Percentiles rank a stretch among this genome's conserved stretches.
phyloP scores from a whole-genome alignment of 208 protist genomes.

The Wallacemonas sp. region DNA sequence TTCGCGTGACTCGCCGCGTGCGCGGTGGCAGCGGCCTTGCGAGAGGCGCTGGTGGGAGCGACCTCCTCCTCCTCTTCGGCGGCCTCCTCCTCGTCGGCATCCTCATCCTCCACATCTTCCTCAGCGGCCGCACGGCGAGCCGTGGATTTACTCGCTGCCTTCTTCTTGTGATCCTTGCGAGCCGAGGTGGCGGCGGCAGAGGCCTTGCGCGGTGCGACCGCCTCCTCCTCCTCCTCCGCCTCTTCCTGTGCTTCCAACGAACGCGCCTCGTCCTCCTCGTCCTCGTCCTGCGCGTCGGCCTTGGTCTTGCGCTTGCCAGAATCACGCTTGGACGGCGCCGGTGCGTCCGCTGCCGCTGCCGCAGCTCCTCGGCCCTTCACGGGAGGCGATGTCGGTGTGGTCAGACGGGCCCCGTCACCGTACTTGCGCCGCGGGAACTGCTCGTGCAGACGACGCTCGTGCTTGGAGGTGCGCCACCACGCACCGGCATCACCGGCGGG shows the following conservation, averaged over 20 bases:
- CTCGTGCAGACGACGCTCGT: constrained; percentile 67
- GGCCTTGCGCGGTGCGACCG: constrained; percentile 7
- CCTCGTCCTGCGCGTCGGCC: constrained; percentile 5
- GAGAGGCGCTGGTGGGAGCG: neutral
- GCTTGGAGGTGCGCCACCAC: constrained; percentile 72
- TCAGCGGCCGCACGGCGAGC: neutral
- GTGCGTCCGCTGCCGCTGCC: neutral
- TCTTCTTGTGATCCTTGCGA: constrained; percentile 18
- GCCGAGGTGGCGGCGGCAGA: neutral
- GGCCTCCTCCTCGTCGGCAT: constrained; percentile 11
- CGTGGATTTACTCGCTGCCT: neutral
- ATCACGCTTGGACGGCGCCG: constrained; percentile 7
- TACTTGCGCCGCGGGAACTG: constrained; percentile 70
- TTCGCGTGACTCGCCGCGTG: neutral
- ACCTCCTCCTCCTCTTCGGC: constrained; percentile 21
- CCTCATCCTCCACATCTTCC: constrained; percentile 11
- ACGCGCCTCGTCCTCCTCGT: constrained; percentile 25
- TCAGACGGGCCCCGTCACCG: constrained; percentile 44
- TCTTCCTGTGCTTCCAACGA: constrained; percentile 13
- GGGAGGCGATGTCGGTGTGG: neutral
- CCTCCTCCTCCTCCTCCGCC: constrained; percentile 29
- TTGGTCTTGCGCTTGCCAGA: constrained; percentile 17
- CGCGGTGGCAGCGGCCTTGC: constrained; percentile 7
- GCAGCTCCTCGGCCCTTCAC: constrained; percentile 13
- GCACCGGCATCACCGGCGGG: constrained; percentile 40